These are phyloP conservation scores for Colletotrichum sp. DNA, from an alignment of 2,329 filamentous ascomycete genomes.

Conservation along the genomic window DNA sequence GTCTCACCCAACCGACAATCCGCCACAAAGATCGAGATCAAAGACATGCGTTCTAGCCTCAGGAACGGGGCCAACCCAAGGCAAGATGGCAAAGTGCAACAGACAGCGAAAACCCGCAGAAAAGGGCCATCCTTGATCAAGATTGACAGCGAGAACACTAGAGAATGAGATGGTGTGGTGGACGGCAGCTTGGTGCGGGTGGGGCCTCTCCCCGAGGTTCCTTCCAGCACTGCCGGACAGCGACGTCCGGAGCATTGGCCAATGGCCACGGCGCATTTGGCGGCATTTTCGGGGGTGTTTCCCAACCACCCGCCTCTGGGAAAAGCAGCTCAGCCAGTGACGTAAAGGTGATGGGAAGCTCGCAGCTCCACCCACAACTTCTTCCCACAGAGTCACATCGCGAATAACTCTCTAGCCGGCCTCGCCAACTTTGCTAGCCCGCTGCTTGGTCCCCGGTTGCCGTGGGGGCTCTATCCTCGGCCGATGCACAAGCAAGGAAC, in stretches of 20 bases:
- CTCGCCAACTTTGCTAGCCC: neutral
- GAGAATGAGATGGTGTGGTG: neutral
- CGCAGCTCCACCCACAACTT: neutral
- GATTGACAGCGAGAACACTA: neutral
- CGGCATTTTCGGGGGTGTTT: neutral
- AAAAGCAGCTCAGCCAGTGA: neutral
- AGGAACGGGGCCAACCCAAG: neutral
- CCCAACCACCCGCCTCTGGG: neutral
- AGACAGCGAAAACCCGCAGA: neutral
- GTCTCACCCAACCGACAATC: neutral
- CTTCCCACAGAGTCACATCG: neutral
- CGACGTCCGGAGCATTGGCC: neutral
- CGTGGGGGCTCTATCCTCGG: neutral
- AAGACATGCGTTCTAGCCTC: neutral
- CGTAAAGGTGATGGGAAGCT: constrained; percentile 12
- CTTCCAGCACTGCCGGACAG: neutral
- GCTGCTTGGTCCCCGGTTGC: neutral
- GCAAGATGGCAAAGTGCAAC: neutral
- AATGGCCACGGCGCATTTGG: neutral
- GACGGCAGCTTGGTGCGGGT: neutral
- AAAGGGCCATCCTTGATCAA: neutral
- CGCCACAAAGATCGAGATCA: neutral
- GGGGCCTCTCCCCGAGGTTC: neutral
- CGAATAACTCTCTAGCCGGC: neutral
- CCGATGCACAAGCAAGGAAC: neutral